These are phyloP conservation scores for Vigna angularis DNA, from an alignment of 306 rosid genomes.

Conservation along the genomic window DNA sequence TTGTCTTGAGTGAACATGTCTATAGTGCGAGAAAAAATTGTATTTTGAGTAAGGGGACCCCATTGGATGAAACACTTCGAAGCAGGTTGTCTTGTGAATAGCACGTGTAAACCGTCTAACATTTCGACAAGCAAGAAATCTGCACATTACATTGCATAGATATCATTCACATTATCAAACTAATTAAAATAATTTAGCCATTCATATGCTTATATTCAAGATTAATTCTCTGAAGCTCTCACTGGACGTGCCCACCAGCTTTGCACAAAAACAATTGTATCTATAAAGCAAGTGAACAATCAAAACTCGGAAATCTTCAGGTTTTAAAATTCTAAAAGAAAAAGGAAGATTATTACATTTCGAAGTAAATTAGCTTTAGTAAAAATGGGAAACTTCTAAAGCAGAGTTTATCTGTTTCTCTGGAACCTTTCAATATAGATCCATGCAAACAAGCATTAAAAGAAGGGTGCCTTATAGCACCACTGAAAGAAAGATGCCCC, in stretches of 20 bases:
- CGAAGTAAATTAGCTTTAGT: not conserved
- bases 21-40: slow-evolving; percentile 46
- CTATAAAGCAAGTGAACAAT: not conserved
- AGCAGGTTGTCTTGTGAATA: slow-evolving; percentile 43
- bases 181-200: not conserved
- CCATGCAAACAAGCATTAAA: slow-evolving; percentile 9
- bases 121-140: slow-evolving; percentile 56
- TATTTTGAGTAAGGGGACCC: slow-evolving; percentile 43
- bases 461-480: not conserved
- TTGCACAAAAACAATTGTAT: not conserved
- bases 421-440: slow-evolving; percentile 1
- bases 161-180: slow-evolving; percentile 32
- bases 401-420: slow-evolving; percentile 13
- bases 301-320: slow-evolving; percentile 5
- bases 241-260: not conserved
- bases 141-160: slow-evolving; percentile 50
- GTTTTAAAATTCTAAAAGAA: not conserved
- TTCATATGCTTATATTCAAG: not conserved
- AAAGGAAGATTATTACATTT: not conserved
- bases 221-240: not conserved
- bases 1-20: slow-evolving; percentile 43
- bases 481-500: slow-evolving; percentile 1
- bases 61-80: slow-evolving; percentile 40
- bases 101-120: slow-evolving; percentile 55
- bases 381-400: slow-evolving; percentile 1